Base-by-base conservation (phyloP, 805 yeast species). In the Debaryomyces tyrocola region DNA sequence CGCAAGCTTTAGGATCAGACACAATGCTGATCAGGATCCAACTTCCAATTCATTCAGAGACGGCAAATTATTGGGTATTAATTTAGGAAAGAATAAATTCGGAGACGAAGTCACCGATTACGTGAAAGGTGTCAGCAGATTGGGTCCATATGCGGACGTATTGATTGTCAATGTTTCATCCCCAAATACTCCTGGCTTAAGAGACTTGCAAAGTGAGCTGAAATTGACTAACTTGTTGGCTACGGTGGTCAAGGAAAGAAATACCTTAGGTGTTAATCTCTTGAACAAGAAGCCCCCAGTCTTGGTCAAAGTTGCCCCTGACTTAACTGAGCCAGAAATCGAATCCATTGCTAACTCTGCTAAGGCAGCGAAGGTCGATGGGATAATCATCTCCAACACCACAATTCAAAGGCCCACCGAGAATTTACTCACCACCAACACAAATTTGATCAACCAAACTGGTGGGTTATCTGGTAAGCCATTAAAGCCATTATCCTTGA, bases 401-500 rank as follows among this genome's bases (percentile, higher is more conserved):
- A 92, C 98, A 0, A 80, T 91, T 49, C 84, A 84, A 59, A 82
- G 98, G 62, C 97, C 97, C 9, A 49, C 44, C 9, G 70, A 72
- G 0, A 54, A 62, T 4, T 71, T 91, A 57, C 71, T 77, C 36
- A 80, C 91, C 6, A 67, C 72, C 17, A 64, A 65, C 20, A 53
- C 63, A 2, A 44, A 47, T 6, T 65, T 85, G 34, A 67, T 74
- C 14, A 50, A 64, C 29, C 87, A 90, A 66, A 68, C 83, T 3
- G 98, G 98, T 48, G 98, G 98, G 1, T 78, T 92, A 34, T 87
- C 96, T 0, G 98, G 98, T n/a, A 79, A 79, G 47, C 98, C 98
- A 14, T 74, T 92, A 46, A 92, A 91, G 66, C 91, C 89, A 40
- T 73, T 82, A 43, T 75, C 96, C 1, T 70, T 92, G 48, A 70